Conservation (phyloP, 495 filamentous ascomycete genomes). For the Penicillium tannophilum region DNA sequence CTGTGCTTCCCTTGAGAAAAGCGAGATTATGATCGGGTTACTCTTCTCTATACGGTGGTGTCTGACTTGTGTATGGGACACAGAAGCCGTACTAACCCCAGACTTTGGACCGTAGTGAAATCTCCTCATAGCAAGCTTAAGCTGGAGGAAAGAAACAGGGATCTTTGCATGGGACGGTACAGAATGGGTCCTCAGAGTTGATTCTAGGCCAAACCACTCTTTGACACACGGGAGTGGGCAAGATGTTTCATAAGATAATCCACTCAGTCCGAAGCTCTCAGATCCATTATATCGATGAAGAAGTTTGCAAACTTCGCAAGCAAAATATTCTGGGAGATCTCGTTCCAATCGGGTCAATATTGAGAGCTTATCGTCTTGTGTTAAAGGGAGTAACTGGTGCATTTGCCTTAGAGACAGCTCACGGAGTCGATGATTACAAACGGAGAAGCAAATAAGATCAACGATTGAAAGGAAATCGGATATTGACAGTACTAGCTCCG, state of each 20-base stretch:
- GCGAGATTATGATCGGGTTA: too few species aligned
- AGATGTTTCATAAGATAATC: neutral
- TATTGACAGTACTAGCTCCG: neutral
- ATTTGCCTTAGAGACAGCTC: conserved; percentile 4
- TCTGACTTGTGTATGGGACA: conserved; percentile 7
- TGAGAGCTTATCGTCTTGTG: conserved; percentile 8
- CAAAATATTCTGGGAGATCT: conserved; percentile 18
- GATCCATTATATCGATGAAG: conserved; percentile 23
- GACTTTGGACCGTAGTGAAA: conserved; percentile 11
- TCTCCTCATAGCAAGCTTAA: conserved; percentile 15
- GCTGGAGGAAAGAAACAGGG: conserved; percentile 9
- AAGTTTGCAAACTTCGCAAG: conserved; percentile 18
- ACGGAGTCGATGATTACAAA: conserved; percentile 16
- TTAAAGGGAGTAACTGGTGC: neutral
- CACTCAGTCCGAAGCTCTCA: conserved; percentile 15
- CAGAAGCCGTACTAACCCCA: conserved; percentile 14
- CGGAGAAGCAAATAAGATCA: conserved; percentile 17
- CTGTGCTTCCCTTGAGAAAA: neutral
- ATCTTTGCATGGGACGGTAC: neutral
- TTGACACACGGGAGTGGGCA: neutral
- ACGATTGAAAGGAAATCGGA: neutral
- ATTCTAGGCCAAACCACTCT: neutral
- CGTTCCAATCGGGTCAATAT: conserved; percentile 16
- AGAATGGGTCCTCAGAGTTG: neutral
- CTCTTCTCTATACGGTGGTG: neutral